Evolutionary conservation across 2,329 filamentous ascomycete genomes (phyloP).

Genomic region (Fusarium lateritium): DNA sequence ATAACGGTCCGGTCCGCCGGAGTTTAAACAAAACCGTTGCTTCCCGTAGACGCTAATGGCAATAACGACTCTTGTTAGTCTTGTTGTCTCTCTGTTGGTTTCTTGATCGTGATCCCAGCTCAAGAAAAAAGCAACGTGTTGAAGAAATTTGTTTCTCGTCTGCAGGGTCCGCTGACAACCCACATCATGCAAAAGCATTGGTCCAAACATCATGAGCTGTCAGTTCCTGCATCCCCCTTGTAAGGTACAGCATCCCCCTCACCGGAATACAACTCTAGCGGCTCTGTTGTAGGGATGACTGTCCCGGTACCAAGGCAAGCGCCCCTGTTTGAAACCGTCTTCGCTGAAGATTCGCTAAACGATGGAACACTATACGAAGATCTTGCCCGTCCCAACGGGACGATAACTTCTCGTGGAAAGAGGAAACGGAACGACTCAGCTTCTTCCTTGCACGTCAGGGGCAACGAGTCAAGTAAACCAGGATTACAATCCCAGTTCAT

Average conservation of each 20-base stretch:
- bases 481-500: neutral
- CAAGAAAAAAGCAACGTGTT: neutral
- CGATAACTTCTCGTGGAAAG: slow-evolving; percentile 18
- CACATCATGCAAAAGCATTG: slow-evolving; percentile 4
- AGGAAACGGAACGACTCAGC: slow-evolving; percentile 9
- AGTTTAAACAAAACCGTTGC: neutral
- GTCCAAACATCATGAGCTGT: neutral
- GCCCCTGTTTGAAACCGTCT: slow-evolving; percentile 9
- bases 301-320: slow-evolving; percentile 17
- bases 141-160: neutral
- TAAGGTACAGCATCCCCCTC: neutral
- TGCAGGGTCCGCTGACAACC: neutral
- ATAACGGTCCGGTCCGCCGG: slow-evolving; percentile 21
- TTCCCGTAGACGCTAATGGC: neutral
- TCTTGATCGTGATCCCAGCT: no score
- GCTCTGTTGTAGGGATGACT: neutral
- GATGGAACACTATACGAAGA: slow-evolving; percentile 6
- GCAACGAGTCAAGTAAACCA: neutral
- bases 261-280: slow-evolving; percentile 10
- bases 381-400: slow-evolving; percentile 6
- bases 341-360: neutral
- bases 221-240: neutral
- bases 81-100: neutral
- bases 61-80: no score
- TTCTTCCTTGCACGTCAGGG: neutral